phyloP scores from a whole-genome alignment of 176 grass and related monocot species.

The Triticum aestivum region DNA sequence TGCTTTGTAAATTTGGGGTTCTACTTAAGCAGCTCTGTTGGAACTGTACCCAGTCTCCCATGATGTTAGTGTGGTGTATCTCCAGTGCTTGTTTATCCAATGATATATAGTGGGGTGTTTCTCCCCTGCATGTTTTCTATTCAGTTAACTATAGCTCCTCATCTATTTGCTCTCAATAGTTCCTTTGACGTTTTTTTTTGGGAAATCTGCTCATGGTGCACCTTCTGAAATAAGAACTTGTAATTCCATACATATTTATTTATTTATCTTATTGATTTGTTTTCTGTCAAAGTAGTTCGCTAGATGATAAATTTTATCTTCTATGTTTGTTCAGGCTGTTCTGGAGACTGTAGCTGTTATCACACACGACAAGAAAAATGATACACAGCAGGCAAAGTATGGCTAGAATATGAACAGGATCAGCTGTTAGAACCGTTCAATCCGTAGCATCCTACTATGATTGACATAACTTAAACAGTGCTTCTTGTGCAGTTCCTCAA shows the following conservation, averaged over 20 bases:
- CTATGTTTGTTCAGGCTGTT: slow-evolving; percentile 69
- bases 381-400: slow-evolving; percentile 76
- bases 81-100: neutral
- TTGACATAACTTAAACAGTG: slow-evolving; percentile 11
- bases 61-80: slow-evolving; percentile 1
- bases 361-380: slow-evolving; percentile 98
- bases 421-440: slow-evolving; percentile 5
- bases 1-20: slow-evolving; percentile 2
- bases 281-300: neutral
- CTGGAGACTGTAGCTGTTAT: slow-evolving; percentile 97
- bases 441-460: neutral
- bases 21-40: neutral
- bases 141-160: neutral
- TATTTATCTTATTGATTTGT: slow-evolving; percentile 4
- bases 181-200: neutral
- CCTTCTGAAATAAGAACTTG: neutral
- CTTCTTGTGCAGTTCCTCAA: slow-evolving; percentile 62
- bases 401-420: slow-evolving; percentile 18
- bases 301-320: neutral
- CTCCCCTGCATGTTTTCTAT: neutral
- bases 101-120: neutral
- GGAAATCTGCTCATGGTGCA: neutral
- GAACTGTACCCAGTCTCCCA: neutral
- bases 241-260: neutral
- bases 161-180: neutral